phyloP scores from a whole-genome alignment of 352 stramenopile species.

The Pythium monospermum region DNA sequence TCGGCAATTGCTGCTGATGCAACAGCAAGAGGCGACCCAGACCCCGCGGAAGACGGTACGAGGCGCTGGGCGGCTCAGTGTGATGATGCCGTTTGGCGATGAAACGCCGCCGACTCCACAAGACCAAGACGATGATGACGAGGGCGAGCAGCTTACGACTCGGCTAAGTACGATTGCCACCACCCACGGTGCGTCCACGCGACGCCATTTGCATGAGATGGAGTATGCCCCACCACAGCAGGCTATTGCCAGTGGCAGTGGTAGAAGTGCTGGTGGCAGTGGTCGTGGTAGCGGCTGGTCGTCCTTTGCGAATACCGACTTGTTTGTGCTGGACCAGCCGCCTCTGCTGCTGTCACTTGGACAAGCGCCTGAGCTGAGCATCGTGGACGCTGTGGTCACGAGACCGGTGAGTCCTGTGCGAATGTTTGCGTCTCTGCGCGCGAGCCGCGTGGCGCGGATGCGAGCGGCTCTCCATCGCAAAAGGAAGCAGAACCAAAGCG shows the following conservation, averaged over 20 bases:
- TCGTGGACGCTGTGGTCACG: background rate
- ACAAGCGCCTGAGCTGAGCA: background rate
- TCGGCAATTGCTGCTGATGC: constrained; percentile 23
- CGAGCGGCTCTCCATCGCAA: constrained; percentile 10
- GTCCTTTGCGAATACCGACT: background rate
- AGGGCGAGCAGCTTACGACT: too few species aligned
- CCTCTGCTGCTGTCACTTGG: background rate
- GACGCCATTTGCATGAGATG: constrained; percentile 23
- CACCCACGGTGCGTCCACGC: too few species aligned
- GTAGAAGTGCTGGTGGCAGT: background rate
- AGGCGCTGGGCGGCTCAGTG: constrained; percentile 30
- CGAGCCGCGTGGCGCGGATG: constrained; percentile 10
- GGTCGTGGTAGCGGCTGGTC: too few species aligned
- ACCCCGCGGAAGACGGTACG: constrained; percentile 14
- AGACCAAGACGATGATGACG: too few species aligned
- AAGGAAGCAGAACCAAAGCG: background rate
- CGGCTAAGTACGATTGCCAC: too few species aligned
- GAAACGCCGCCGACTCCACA: background rate
- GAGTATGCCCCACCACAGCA: constrained; percentile 16
- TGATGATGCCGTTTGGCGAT: constrained; percentile 42
- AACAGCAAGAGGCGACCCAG: constrained; percentile 3
- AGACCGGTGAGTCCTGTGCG: background rate
- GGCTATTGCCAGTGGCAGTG: background rate
- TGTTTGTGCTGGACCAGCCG: constrained; percentile 9
- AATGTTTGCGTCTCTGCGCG: constrained; percentile 14